Percentiles rank a stretch among this genome's conserved stretches.
These are phyloP conservation scores for Heterotrichella gracilis DNA, from an alignment of 352 stramenopile genomes.

Conservation along the genomic window DNA sequence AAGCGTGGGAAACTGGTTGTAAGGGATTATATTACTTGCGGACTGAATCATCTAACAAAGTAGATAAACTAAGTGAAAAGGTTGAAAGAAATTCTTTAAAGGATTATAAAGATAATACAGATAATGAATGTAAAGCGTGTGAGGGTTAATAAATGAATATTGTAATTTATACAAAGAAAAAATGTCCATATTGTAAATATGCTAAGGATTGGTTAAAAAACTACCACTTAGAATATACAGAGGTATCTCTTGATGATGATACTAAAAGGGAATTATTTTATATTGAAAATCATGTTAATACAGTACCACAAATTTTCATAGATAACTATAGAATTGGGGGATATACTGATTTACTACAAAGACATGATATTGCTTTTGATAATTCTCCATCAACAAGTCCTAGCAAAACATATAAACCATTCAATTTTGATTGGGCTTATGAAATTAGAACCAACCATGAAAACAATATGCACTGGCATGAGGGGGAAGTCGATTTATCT, in stretches of 20 bases:
- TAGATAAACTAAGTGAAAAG: not conserved
- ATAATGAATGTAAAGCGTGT: not conserved
- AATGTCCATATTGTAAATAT: conserved; percentile 11
- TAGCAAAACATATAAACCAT: not conserved
- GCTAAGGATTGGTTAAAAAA: conserved; percentile 6
- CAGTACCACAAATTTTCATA: conserved; percentile 11
- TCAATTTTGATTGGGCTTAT: conserved; percentile 2
- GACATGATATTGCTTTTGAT: no score
- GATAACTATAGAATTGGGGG: not conserved
- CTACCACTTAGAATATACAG: conserved; percentile 9
- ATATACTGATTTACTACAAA: conserved; percentile 13
- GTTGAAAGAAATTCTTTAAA: conserved; percentile 4
- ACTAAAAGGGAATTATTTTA: not conserved
- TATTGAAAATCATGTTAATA: conserved; percentile 9
- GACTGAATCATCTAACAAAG: not conserved
- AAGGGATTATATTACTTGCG: not conserved
- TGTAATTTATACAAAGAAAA: conserved; percentile 10
- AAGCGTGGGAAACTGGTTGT: not conserved
- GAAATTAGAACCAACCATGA: not conserved
- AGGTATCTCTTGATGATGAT: not conserved
- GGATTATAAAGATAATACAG: not conserved
- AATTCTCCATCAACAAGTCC: no score
- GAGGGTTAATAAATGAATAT: conserved; percentile 5
- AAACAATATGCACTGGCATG: not conserved
- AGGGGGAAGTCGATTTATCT: not conserved